These are phyloP conservation scores for Chaetomium fimeti DNA, from an alignment of 495 filamentous ascomycete species.

Conservation along the genomic window DNA sequence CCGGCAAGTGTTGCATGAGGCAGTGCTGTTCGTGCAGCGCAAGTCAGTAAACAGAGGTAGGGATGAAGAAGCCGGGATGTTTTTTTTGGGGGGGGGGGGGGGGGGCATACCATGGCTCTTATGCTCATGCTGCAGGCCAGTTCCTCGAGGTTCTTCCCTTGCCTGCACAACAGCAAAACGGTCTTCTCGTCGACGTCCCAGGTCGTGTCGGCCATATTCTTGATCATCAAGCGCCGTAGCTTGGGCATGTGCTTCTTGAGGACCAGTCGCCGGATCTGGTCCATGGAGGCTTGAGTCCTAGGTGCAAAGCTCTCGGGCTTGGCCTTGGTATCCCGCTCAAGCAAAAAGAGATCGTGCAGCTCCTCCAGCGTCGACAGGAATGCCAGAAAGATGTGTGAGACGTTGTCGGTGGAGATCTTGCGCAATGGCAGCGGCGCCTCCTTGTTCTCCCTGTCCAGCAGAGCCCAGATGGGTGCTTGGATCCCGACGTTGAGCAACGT, in stretches of 20 bases:
- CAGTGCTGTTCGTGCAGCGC: slow-evolving; percentile 41
- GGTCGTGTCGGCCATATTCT: slow-evolving; percentile 45
- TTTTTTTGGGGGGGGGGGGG: neutral
- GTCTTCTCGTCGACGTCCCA: slow-evolving; percentile 58
- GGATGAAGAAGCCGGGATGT: neutral
- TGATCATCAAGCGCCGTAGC: slow-evolving; percentile 50
- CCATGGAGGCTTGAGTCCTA: slow-evolving; percentile 46
- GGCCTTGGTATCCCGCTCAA: slow-evolving; percentile 52
- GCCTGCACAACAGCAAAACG: slow-evolving; percentile 47
- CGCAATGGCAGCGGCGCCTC: slow-evolving; percentile 48
- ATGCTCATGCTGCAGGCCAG: slow-evolving; percentile 54
- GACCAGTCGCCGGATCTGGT: slow-evolving; percentile 52
- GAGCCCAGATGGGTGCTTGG: slow-evolving; percentile 57
- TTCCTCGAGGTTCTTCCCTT: slow-evolving; percentile 51
- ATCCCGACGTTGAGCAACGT: slow-evolving; percentile 61
- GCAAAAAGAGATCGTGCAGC: slow-evolving; percentile 56
- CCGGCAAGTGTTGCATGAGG: slow-evolving; percentile 52
- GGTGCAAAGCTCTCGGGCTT: slow-evolving; percentile 51
- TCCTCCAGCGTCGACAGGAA: slow-evolving; percentile 51
- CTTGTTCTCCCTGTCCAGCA: slow-evolving; percentile 53
- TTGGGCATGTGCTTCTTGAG: slow-evolving; percentile 49
- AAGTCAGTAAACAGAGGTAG: too few species aligned
- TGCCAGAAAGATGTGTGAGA: slow-evolving; percentile 50
- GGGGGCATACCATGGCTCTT: slow-evolving; percentile 49
- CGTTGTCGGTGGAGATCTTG: slow-evolving; percentile 61